Percentiles rank a stretch among this genome's conserved stretches.
These are phyloP conservation scores for Sphagnurus paluster DNA, from an alignment of 1,284 basidiomycete genomes.

Conservation along the genomic window DNA sequence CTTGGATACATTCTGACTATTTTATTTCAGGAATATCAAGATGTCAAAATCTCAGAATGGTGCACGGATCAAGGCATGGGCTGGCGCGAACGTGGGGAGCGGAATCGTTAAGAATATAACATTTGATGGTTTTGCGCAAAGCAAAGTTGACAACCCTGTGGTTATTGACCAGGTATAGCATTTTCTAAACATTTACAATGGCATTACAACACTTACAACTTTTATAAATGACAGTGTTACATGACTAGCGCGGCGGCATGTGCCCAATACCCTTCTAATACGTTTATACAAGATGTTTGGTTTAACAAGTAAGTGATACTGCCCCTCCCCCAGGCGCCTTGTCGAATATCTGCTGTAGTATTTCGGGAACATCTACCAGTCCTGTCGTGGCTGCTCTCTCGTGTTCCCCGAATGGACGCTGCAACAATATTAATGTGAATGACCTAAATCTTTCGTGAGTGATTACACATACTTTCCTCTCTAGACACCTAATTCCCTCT, in stretches of 20 bases:
- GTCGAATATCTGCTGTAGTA: constrained; percentile 32
- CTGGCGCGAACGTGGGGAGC: constrained; percentile 58
- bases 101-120: constrained; percentile 63
- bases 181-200: neutral
- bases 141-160: constrained; percentile 56
- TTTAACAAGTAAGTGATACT: constrained; percentile 42
- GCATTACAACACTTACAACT: neutral
- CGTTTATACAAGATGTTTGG: constrained; percentile 51
- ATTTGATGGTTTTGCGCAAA: constrained; percentile 48
- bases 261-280: constrained; percentile 51
- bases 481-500: neutral
- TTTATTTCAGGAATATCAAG: constrained; percentile 44
- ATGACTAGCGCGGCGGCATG: constrained; percentile 45
- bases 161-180: constrained; percentile 49
- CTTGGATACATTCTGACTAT: neutral
- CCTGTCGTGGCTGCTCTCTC: constrained; percentile 53
- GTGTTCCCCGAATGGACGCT: constrained; percentile 56
- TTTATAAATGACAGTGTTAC: constrained; percentile 47
- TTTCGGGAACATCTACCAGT: constrained; percentile 57
- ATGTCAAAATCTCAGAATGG: constrained; percentile 66
- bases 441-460: constrained; percentile 42
- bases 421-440: constrained; percentile 51
- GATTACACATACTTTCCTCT: neutral
- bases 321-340: neutral
- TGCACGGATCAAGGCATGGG: constrained; percentile 69